phyloP scores from a whole-genome alignment of 768 basidiomycete species.

The Sporobolomyces phaffii region DNA sequence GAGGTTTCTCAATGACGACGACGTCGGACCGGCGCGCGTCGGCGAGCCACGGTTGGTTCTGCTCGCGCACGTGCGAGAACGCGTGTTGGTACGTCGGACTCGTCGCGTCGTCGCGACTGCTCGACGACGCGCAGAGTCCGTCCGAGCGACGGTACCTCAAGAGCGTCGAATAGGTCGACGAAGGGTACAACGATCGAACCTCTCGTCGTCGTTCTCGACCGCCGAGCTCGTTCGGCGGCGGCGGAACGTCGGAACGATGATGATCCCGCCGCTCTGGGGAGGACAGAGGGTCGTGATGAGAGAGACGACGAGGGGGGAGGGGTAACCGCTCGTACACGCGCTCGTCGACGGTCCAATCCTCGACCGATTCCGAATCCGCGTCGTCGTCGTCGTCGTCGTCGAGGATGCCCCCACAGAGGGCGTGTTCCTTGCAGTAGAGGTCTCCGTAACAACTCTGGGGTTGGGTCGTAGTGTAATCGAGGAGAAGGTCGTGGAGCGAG shows the following conservation, averaged over 20 bases:
- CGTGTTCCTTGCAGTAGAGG: constrained; percentile 43
- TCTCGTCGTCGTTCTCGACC: too few relatives aligned
- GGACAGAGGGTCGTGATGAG: neutral
- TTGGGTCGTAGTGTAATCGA: constrained; percentile 36
- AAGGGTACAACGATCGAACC: constrained; percentile 7
- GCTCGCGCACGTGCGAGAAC: constrained; percentile 32
- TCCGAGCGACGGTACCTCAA: constrained; percentile 42
- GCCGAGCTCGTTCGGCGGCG: neutral
- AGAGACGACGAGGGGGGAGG: constrained; percentile 26
- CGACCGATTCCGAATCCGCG: neutral
- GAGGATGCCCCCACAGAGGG: constrained; percentile 33
- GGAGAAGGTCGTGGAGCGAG: constrained; percentile 41
- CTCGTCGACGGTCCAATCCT: constrained; percentile 23
- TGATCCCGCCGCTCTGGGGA: too few relatives aligned
- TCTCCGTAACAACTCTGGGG: constrained; percentile 43
- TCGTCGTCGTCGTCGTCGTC: too few relatives aligned
- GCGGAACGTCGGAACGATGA: too few relatives aligned
- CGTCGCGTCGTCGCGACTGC: constrained; percentile 4
- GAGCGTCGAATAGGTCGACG: constrained; percentile 33
- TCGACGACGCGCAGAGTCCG: constrained; percentile 34
- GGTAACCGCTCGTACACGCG: constrained; percentile 29
- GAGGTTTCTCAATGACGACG: constrained; percentile 38
- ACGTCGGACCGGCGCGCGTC: constrained; percentile 37
- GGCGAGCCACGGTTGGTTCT: constrained; percentile 40
- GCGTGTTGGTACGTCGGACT: constrained; percentile 33